Base-by-base conservation (phyloP, 805 yeast genomes). In the Ogataea ramenticola region DNA sequence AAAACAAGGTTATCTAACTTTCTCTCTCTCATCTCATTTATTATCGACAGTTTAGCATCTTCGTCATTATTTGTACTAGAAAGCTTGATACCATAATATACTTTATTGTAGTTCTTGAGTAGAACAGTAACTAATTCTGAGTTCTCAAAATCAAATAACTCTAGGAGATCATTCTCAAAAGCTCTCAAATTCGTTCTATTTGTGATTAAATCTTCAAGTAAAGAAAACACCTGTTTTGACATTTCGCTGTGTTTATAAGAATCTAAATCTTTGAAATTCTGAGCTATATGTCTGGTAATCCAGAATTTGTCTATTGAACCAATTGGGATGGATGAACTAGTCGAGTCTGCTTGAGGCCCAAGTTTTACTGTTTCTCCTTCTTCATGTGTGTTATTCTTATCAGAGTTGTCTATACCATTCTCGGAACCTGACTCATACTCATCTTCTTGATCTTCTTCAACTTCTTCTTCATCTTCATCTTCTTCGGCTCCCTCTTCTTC, bases 81-180 rank as follows among this genome's bases (percentile, higher is more conserved):
- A 17, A 65, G 45, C 41, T 44, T 51, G 15, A 60, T 44, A 7
- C 62, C 68, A 42, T 59, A 61, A 33, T 58, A 62, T 0, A 60
- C 52, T 19, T 46, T 53, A 15, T 46, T 24, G 24, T 55, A 47
- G 53, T 86, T 82, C 22, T 67, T 64, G 12, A 77, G 60, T 24
- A 86, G 55, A 12, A 62, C 50, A 34, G 71, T 67, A 3, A 77
- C 71, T n/a, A 84, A 57, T 0, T 67, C 72, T 37, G 73, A 65
- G 45, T 76, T 64, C 33, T 77, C 80, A 43, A 64, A 67, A 8
- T 76, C 75, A n/a, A 84, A 62, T 1, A 77, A 48, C 26, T 72
- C 74, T 53, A 75, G 60, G 6, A 88, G 56, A n/a, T 66, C 70
- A 34, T 71, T 72, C 49, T 82, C 87, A 39, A 79, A 66, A 16